Evolutionary conservation across 345 rosid species (phyloP).

Genomic region (Eucalyptus camaldulensis): DNA sequence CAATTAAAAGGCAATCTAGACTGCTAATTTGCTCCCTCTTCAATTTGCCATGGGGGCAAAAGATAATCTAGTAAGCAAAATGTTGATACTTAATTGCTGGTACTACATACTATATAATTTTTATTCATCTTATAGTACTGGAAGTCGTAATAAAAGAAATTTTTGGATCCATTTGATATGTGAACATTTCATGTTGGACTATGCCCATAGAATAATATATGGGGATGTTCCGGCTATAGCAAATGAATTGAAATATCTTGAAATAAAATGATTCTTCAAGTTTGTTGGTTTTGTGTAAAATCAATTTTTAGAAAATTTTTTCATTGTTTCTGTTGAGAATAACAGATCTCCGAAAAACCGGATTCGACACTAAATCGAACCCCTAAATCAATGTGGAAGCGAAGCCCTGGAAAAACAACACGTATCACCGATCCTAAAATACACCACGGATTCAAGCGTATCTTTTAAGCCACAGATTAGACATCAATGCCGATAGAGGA

Average conservation of each 20-base stretch:
- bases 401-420: too few relatives aligned
- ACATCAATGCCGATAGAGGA: too few relatives aligned
- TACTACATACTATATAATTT: not conserved
- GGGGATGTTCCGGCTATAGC: accelerated
- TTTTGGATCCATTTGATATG: not conserved
- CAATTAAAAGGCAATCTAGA: not conserved
- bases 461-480: too few relatives aligned
- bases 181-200: not conserved
- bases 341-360: too few relatives aligned
- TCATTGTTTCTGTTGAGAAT: too few relatives aligned
- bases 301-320: not conserved
- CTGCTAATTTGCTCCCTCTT: not conserved
- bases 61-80: not conserved
- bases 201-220: not conserved
- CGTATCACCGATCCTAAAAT: too few relatives aligned
- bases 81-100: not conserved
- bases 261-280: not conserved
- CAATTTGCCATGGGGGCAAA: not conserved
- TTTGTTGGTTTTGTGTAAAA: not conserved
- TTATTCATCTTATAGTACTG: not conserved
- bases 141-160: not conserved
- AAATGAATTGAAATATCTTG: not conserved
- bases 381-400: too few relatives aligned
- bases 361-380: too few relatives aligned
- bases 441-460: too few relatives aligned